Conservation (phyloP, 2,329 filamentous ascomycete species). For the Colletotrichum phormii region DNA sequence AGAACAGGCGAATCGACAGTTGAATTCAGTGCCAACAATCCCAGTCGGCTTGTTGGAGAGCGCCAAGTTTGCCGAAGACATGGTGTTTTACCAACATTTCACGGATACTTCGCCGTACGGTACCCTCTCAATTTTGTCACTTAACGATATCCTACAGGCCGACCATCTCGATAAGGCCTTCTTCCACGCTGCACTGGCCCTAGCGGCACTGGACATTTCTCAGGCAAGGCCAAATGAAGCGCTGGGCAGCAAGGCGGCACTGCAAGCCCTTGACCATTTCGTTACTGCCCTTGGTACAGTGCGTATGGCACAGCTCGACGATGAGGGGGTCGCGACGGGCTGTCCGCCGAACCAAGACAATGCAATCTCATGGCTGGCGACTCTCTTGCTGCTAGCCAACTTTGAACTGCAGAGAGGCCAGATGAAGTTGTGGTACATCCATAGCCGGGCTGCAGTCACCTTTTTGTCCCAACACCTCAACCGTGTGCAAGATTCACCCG, state of each 20-base stretch:
- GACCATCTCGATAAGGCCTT: conserved; percentile 17
- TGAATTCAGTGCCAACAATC: not conserved
- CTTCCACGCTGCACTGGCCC: conserved; percentile 13
- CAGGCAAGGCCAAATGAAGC: not conserved
- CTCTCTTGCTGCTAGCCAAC: not conserved
- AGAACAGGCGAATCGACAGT: not conserved
- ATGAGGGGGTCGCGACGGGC: conserved; percentile 9
- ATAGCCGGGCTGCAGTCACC: conserved; percentile 18
- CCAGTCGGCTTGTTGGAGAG: conserved; percentile 11
- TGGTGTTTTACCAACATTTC: conserved; percentile 19
- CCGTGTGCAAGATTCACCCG: not conserved
- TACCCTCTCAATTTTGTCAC: conserved; percentile 9
- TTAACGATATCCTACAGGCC: not conserved
- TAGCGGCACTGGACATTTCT: conserved; percentile 14
- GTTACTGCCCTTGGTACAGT: conserved; percentile 7
- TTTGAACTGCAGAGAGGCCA: conserved; percentile 24
- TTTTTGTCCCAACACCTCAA: conserved; percentile 21
- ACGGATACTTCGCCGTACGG: conserved; percentile 11
- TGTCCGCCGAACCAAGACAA: conserved; percentile 11
- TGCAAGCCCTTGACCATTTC: conserved; percentile 26
- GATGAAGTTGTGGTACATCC: conserved; percentile 28
- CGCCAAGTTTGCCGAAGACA: conserved; percentile 23
- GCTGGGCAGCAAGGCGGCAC: conserved; percentile 3
- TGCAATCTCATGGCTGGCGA: conserved; percentile 11
- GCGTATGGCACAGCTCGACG: conserved; percentile 16